A percentile compares a stretch with the other conserved stretches of the same genome.
phyloP scores from a whole-genome alignment of 1,284 basidiomycete genomes.

The Pseudozyma tsukubaensis region DNA sequence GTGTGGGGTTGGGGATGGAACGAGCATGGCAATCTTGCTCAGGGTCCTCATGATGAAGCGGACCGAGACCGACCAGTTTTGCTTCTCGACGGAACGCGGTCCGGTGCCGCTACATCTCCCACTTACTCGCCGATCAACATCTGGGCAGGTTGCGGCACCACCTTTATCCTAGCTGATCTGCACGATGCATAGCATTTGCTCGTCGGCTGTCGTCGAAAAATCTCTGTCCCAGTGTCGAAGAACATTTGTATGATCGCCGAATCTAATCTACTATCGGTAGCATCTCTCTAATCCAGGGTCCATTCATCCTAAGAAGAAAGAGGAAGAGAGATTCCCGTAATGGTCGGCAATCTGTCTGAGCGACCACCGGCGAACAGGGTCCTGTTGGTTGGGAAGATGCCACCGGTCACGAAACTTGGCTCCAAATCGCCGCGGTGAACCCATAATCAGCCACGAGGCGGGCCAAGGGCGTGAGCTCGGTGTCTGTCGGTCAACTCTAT shows the following conservation, averaged over 20 bases:
- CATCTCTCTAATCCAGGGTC: too few relatives aligned
- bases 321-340: too few relatives aligned
- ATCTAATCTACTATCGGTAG: too few relatives aligned
- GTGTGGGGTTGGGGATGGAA: constrained; percentile 55
- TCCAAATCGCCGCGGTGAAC: constrained; percentile 1
- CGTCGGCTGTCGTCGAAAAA: neutral
- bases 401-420: too few relatives aligned
- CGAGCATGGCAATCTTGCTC: constrained; percentile 55
- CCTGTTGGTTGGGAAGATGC: too few relatives aligned
- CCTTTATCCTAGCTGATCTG: constrained; percentile 40
- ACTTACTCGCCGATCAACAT: constrained; percentile 20
- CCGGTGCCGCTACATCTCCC: constrained; percentile 17
- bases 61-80: constrained; percentile 27
- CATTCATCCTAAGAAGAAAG: too few relatives aligned
- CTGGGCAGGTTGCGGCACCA: constrained; percentile 50
- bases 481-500: constrained; percentile 9
- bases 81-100: constrained; percentile 31
- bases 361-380: too few relatives aligned
- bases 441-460: constrained; percentile 1
- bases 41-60: constrained; percentile 36
- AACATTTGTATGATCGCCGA: too few relatives aligned
- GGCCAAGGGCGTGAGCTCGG: constrained; percentile 4
- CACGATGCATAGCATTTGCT: constrained; percentile 1
- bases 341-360: too few relatives aligned
- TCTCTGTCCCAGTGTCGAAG: too few relatives aligned